Evolutionary conservation across 2,329 filamentous ascomycete species (phyloP).

Genomic region (Verticillium nonalfalfae): DNA sequence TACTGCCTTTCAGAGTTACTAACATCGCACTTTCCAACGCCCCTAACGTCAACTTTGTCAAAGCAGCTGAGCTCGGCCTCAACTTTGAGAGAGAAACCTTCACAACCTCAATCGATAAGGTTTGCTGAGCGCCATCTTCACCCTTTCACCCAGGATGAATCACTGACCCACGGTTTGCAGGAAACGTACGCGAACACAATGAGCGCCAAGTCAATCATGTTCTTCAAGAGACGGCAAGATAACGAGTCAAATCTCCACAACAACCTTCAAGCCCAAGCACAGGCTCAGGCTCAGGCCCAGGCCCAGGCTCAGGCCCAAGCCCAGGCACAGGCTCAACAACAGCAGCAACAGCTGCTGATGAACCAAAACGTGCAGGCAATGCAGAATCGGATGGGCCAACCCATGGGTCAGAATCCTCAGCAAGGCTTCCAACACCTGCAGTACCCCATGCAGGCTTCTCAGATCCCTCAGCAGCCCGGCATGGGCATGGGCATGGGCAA

Average conservation of each 20-base stretch:
- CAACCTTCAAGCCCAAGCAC: conserved; percentile 35
- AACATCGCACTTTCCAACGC: conserved; percentile 40
- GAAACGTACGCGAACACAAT: conserved; percentile 44
- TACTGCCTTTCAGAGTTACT: conserved; percentile 32
- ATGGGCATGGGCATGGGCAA: conserved; percentile 34
- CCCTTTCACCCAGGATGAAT: conserved; percentile 7
- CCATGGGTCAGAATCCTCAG: conserved; percentile 41
- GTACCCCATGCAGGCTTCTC: conserved; percentile 50
- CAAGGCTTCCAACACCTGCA: conserved; percentile 53
- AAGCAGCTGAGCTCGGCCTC: conserved; percentile 34
- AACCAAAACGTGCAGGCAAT: conserved; percentile 36
- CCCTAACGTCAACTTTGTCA: conserved; percentile 30
- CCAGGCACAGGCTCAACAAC: conserved; percentile 25
- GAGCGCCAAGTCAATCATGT: conserved; percentile 36
- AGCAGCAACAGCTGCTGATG: conserved; percentile 40
- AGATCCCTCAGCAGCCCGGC: conserved; percentile 40
- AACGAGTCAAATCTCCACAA: conserved; percentile 44
- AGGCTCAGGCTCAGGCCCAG: conserved; percentile 31
- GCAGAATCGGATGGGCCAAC: conserved; percentile 43
- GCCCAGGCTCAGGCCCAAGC: conserved; percentile 29
- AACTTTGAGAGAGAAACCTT: conserved; percentile 43
- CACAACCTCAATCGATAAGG: conserved; percentile 39
- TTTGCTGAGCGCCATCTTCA: conserved; percentile 18
- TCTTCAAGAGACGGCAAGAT: conserved; percentile 42
- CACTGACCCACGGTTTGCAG: conserved; percentile 22